These are phyloP conservation scores for Lasiodiplodia hormozganensis DNA, from an alignment of 2,329 filamentous ascomycete genomes.

Conservation along the genomic window DNA sequence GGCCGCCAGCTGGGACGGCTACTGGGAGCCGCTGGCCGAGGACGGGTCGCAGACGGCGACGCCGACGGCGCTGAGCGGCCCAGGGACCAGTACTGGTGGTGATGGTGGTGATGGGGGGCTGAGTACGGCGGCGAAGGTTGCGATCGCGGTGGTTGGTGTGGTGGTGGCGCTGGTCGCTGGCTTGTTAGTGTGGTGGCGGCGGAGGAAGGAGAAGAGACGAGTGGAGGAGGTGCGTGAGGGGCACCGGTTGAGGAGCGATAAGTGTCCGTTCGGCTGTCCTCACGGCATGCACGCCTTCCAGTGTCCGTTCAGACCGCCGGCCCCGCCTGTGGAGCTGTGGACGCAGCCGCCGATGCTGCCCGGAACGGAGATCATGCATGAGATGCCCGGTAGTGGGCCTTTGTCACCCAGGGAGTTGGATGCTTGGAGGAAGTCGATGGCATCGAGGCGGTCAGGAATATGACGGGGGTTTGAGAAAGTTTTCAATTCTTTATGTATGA, in stretches of 20 bases:
- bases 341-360: constrained; percentile 8
- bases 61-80: not conserved
- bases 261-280: constrained; percentile 12
- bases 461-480: too few species aligned
- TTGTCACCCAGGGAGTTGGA: constrained; percentile 1
- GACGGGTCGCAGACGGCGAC: constrained; percentile 2
- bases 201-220: not conserved
- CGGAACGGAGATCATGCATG: not conserved
- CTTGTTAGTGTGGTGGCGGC: not conserved
- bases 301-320: not conserved
- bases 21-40: constrained; percentile 11
- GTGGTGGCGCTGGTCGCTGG: not conserved
- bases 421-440: not conserved
- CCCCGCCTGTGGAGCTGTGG: not conserved
- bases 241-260: not conserved
- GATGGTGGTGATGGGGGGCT: not conserved
- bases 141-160: not conserved
- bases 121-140: not conserved
- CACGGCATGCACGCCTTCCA: not conserved
- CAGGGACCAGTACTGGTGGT: too few species aligned
- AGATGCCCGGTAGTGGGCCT: not conserved
- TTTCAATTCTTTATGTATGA: too few species aligned
- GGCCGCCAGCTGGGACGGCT: not conserved
- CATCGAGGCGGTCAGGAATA: too few species aligned
- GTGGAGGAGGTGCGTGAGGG: not conserved